Percentiles rank a stretch among this genome's conserved stretches.
Conservation (phyloP, 2,329 filamentous ascomycete species). For the Aspergillus ochraceoroseus region DNA sequence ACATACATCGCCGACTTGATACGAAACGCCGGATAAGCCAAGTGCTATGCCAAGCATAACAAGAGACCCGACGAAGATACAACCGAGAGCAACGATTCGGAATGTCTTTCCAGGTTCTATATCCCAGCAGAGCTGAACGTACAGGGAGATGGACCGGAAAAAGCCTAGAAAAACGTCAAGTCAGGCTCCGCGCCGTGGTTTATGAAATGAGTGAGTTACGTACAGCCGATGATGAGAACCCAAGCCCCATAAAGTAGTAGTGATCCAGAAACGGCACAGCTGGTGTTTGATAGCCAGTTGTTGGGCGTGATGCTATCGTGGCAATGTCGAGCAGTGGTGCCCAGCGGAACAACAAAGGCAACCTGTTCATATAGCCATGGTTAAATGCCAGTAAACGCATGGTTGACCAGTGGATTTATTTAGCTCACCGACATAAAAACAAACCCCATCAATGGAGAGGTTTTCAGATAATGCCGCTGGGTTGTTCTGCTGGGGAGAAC, state of each 20-base stretch:
- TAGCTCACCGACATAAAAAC: conserved; percentile 8
- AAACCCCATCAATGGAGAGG: conserved; percentile 8
- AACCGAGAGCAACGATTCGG: not conserved
- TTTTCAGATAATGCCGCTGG: conserved; percentile 8
- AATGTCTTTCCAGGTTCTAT: conserved; percentile 3
- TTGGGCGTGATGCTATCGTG: conserved; percentile 9
- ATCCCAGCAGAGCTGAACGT: conserved; percentile 12
- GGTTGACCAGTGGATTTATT: too few species aligned
- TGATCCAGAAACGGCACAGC: conserved; percentile 7
- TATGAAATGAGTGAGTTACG: not conserved
- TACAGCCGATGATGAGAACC: conserved; percentile 11
- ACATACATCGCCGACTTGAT: conserved; percentile 10
- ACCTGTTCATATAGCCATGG: not conserved
- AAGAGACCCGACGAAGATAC: conserved; percentile 9
- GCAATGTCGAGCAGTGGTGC: not conserved
- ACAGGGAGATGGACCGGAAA: conserved; percentile 9
- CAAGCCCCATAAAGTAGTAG: conserved; percentile 8
- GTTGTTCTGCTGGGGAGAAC: conserved; percentile 5
- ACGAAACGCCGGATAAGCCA: conserved; percentile 10
- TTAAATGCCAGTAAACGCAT: not conserved
- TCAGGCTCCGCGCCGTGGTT: too few species aligned
- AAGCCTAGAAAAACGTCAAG: not conserved
- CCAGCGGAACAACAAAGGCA: conserved; percentile 11
- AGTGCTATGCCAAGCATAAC: conserved; percentile 6
- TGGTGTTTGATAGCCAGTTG: conserved; percentile 10